Evolutionary conservation across 768 basidiomycete genomes (phyloP).

Genomic region (Termitomyces bulborhizus): DNA sequence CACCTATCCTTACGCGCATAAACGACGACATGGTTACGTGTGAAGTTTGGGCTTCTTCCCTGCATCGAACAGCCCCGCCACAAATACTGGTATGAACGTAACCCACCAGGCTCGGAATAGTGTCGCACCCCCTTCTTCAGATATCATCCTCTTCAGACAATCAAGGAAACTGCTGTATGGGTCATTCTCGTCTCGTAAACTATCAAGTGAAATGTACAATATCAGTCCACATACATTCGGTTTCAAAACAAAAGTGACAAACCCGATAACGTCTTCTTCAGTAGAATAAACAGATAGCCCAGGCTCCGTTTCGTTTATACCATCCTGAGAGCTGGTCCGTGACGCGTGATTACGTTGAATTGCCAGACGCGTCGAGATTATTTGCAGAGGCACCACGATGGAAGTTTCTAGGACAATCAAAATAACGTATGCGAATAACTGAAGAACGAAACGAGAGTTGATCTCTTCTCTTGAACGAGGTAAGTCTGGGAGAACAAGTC

Average conservation of each 20-base stretch:
- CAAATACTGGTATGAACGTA: constrained; percentile 32
- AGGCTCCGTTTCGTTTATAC: background rate
- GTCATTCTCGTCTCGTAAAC: constrained; percentile 67
- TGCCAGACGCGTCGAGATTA: constrained; percentile 67
- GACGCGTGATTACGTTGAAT: constrained; percentile 73
- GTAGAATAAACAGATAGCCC: background rate
- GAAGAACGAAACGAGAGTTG: background rate
- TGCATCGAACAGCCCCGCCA: background rate
- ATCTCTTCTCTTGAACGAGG: background rate
- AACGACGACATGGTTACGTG: background rate
- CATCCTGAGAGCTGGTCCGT: constrained; percentile 38
- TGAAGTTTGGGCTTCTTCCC: background rate
- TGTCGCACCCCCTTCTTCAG: constrained; percentile 68
- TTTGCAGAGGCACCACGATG: constrained; percentile 67
- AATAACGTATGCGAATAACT: constrained; percentile 20
- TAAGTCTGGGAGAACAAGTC: background rate
- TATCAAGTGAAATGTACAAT: constrained; percentile 16
- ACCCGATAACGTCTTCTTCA: constrained; percentile 12
- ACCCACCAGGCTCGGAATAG: constrained; percentile 84
- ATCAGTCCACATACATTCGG: background rate
- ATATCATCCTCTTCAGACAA: constrained; percentile 64
- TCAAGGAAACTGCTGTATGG: constrained; percentile 70
- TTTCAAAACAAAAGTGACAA: background rate
- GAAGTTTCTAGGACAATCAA: constrained; percentile 47
- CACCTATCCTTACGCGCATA: background rate